Evolutionary conservation across 805 yeast genomes (phyloP).

Genomic region (Lachancea cidri): DNA sequence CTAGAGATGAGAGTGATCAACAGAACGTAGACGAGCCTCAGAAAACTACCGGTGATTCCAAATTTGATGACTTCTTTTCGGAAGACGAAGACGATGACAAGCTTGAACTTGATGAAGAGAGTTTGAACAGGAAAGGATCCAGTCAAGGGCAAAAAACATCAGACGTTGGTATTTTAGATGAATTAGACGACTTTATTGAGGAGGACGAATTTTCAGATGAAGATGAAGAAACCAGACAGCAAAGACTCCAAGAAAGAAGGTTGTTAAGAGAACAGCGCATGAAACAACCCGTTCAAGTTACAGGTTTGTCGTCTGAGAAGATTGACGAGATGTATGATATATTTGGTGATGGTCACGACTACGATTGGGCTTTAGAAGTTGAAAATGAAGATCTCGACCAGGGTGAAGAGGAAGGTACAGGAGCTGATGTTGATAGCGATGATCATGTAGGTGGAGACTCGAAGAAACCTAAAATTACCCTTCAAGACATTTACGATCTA

Average conservation of each 20-base stretch:
- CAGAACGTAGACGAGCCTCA: constrained; percentile 16
- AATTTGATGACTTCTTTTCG: constrained; percentile 36
- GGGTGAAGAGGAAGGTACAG: constrained; percentile 29
- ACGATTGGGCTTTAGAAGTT: constrained; percentile 96
- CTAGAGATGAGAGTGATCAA: constrained; percentile 40
- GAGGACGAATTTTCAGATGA: constrained; percentile 95
- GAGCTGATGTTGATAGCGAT: constrained; percentile 36
- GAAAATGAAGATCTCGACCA: constrained; percentile 65
- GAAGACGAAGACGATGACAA: constrained; percentile 38
- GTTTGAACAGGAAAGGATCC: constrained; percentile 10
- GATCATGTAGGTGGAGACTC: constrained; percentile 34
- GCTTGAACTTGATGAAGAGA: constrained; percentile 18
- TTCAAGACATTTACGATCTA: constrained; percentile 91
- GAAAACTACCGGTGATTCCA: constrained; percentile 16
- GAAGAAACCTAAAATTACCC: constrained; percentile 38
- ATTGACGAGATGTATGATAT: constrained; percentile 90
- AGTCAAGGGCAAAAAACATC: constrained; percentile 31
- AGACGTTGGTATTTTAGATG: constrained; percentile 51
- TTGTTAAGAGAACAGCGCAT: constrained; percentile 39
- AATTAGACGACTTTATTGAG: constrained; percentile 94
- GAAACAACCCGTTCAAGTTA: constrained; percentile 50
- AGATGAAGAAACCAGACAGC: constrained; percentile 45
- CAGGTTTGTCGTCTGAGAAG: constrained; percentile 77
- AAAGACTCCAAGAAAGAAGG: constrained; percentile 32
- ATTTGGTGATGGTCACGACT: constrained; percentile 95